phyloP scores from a whole-genome alignment of 2,329 filamentous ascomycete genomes.

The Aspergillus caelatus region DNA sequence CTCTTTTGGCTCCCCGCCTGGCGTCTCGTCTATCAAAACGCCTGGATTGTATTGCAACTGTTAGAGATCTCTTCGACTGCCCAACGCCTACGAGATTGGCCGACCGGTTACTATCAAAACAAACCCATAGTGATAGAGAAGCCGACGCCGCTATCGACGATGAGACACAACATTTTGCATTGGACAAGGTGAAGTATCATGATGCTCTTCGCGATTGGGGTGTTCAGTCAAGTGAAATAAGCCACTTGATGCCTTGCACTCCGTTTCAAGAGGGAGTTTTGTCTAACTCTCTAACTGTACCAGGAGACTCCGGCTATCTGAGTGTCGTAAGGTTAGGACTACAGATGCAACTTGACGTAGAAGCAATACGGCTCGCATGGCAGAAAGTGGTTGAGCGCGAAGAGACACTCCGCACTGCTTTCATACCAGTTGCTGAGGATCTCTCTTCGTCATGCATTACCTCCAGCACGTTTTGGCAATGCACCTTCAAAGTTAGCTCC shows the following conservation, averaged over 20 bases:
- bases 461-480: neutral
- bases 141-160: neutral
- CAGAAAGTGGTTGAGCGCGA: neutral
- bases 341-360: neutral
- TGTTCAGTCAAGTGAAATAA: neutral
- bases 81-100: neutral
- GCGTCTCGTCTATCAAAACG: neutral
- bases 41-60: neutral
- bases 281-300: neutral
- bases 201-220: neutral
- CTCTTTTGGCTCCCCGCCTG: neutral
- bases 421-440: neutral
- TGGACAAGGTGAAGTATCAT: neutral
- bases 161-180: accelerated
- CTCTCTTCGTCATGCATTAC: neutral
- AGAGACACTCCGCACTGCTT: neutral
- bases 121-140: neutral
- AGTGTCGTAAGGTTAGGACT: neutral
- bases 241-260: neutral
- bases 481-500: neutral
- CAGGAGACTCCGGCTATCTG: neutral
- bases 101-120: neutral
- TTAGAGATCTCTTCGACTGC: neutral
- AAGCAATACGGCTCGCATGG: neutral
- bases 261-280: neutral